A percentile compares a stretch with the other conserved stretches of the same genome.
Conservation (phyloP, 352 stramenopile genomes). For the Pythium dissimile region DNA sequence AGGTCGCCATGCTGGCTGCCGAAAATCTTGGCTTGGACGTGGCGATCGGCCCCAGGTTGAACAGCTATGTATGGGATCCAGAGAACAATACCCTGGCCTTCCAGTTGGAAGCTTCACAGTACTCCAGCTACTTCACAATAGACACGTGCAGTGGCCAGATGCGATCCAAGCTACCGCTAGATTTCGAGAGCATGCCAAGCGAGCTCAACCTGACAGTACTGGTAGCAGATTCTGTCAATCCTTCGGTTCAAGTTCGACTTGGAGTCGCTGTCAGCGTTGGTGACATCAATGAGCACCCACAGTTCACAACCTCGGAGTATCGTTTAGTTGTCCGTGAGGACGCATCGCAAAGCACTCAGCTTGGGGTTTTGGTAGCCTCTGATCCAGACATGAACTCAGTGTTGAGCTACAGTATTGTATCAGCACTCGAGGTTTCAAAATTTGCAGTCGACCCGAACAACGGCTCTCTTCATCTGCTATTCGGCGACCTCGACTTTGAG, state of each 20-base stretch:
- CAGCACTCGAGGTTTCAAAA: not conserved
- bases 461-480: not conserved
- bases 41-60: slow-evolving; percentile 28
- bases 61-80: slow-evolving; percentile 40
- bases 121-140: slow-evolving; percentile 40
- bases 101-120: slow-evolving; percentile 35
- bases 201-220: slow-evolving; percentile 5
- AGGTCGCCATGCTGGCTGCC: not conserved
- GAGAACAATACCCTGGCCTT: slow-evolving; percentile 51
- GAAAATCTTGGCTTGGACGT: slow-evolving; percentile 14
- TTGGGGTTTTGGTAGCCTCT: slow-evolving; percentile 11
- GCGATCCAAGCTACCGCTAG: slow-evolving; percentile 25
- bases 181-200: slow-evolving; percentile 32
- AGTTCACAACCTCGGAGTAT: slow-evolving; percentile 10
- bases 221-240: slow-evolving; percentile 8
- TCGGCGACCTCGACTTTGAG: slow-evolving; percentile 18
- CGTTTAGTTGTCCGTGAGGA: slow-evolving; percentile 19
- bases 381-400: slow-evolving; percentile 13
- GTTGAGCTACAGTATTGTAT: slow-evolving; percentile 4
- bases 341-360: not conserved
- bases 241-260: slow-evolving; percentile 1
- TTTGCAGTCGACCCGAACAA: slow-evolving; percentile 8
- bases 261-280: slow-evolving; percentile 5
- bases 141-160: slow-evolving; percentile 52
- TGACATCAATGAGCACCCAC: slow-evolving; percentile 23